Conservation (phyloP, 1,284 basidiomycete species). For the Apiotrichum laibachii region DNA sequence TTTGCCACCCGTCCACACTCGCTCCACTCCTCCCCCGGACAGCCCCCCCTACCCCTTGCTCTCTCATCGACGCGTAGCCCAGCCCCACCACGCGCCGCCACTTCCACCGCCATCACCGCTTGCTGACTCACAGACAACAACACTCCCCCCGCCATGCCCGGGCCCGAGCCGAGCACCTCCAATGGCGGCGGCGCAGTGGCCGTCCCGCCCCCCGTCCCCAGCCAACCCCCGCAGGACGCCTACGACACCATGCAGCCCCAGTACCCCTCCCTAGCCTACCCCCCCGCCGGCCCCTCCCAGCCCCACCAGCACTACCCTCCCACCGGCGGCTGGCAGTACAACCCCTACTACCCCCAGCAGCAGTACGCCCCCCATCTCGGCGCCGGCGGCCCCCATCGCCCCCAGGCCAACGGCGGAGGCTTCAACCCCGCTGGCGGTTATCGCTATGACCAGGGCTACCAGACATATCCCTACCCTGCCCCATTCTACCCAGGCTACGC, state of each 20-base stretch:
- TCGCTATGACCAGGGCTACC: conserved; percentile 16
- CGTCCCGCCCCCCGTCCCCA: not conserved
- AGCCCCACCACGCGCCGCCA: not conserved
- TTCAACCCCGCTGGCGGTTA: conserved; percentile 19
- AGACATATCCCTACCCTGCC: conserved; percentile 5
- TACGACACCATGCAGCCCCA: conserved; percentile 15
- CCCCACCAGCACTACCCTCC: conserved; percentile 11
- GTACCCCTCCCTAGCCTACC: conserved; percentile 20
- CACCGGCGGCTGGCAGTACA: conserved; percentile 8
- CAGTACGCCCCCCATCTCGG: conserved; percentile 12
- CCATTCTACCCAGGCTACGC: conserved; percentile 24
- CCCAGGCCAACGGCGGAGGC: conserved; percentile 14
- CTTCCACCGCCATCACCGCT: not conserved
- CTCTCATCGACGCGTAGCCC: too few species aligned
- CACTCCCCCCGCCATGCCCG: conserved; percentile 4
- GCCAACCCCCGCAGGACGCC: conserved; percentile 18
- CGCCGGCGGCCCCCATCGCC: conserved; percentile 14
- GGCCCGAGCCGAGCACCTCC: conserved; percentile 10
- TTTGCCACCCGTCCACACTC: not conserved
- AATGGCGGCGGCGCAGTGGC: conserved; percentile 4
- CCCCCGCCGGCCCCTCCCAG: conserved; percentile 20
- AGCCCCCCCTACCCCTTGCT: too few species aligned
- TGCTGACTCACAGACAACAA: not conserved
- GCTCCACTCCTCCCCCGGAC: not conserved
- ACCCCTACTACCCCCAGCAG: conserved; percentile 18